Evolutionary conservation across 345 rosid species (phyloP).

Genomic region (Adansonia digitata): DNA sequence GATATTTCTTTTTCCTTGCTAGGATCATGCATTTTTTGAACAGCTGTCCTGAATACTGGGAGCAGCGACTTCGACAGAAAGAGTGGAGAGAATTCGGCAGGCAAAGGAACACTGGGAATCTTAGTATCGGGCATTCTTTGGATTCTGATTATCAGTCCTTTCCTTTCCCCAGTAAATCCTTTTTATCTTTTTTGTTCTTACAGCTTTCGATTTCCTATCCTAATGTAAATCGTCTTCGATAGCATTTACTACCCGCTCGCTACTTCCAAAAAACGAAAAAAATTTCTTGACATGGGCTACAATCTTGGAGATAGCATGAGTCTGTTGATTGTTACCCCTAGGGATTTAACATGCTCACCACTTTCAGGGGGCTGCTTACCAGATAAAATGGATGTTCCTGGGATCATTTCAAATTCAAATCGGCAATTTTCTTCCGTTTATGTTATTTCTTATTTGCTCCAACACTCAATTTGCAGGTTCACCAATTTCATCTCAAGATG

Average conservation of each 20-base stretch:
- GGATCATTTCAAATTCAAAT: background rate
- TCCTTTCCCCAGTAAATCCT: background rate
- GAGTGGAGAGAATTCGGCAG: constrained; percentile 63
- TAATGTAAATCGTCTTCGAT: background rate
- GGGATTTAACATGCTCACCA: background rate
- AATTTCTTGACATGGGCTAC: background rate
- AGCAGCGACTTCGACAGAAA: constrained; percentile 60
- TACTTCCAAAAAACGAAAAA: background rate
- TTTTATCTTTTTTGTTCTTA: background rate
- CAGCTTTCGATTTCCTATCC: background rate
- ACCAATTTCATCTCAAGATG: background rate
- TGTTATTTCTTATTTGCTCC: background rate
- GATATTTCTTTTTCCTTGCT: background rate
- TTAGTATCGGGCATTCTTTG: constrained; percentile 62
- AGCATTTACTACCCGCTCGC: no score
- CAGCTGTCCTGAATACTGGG: constrained; percentile 81
- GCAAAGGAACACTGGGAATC: constrained; percentile 84
- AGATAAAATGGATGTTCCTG: background rate
- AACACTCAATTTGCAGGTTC: background rate
- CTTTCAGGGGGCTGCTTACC: background rate
- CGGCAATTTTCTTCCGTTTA: background rate
- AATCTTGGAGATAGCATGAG: background rate
- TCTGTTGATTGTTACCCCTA: background rate
- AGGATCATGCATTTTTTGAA: constrained; percentile 2
- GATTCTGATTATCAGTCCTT: constrained; percentile 27